Percentiles rank a stretch among this genome's conserved stretches.
Conservation (phyloP, 2,329 filamentous ascomycete genomes). For the Pseudogymnoascus sp. region DNA sequence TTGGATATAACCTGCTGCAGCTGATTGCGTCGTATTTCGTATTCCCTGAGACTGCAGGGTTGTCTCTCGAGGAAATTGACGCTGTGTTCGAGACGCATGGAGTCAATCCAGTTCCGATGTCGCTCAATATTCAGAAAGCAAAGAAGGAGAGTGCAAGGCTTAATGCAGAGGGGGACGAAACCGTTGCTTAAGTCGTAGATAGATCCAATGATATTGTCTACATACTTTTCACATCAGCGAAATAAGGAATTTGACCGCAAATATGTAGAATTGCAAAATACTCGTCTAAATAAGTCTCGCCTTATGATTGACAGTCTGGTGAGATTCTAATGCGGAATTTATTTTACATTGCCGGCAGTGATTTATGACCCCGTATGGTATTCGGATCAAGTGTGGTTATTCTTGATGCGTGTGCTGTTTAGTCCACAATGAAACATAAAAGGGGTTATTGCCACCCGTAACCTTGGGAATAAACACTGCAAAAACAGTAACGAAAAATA, state of each 20-base stretch:
- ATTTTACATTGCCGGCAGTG: background rate
- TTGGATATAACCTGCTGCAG: slow-evolving; percentile 42
- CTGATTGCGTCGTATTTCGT: slow-evolving; percentile 41
- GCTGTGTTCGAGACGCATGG: slow-evolving; percentile 47
- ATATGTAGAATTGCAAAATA: background rate
- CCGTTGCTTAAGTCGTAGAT: background rate
- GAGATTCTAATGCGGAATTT: background rate
- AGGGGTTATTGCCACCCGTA: too few relatives aligned
- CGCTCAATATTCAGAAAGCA: slow-evolving; percentile 33
- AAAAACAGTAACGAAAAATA: too few relatives aligned
- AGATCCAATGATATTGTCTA: background rate
- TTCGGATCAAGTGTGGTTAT: background rate
- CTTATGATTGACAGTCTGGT: background rate
- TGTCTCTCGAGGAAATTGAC: slow-evolving; percentile 50
- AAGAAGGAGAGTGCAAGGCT: slow-evolving; percentile 29
- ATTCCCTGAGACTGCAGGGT: slow-evolving; percentile 44
- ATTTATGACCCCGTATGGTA: background rate
- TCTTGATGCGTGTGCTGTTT: background rate
- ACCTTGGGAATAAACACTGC: too few relatives aligned
- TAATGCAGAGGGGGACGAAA: slow-evolving; percentile 5
- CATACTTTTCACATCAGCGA: background rate
- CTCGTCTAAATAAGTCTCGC: background rate
- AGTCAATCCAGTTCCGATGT: slow-evolving; percentile 38
- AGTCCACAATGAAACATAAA: too few relatives aligned
- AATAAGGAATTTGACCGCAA: background rate